Evolutionary conservation across 495 filamentous ascomycete genomes (phyloP).

Genomic region (Saxophila tyrrhenica): DNA sequence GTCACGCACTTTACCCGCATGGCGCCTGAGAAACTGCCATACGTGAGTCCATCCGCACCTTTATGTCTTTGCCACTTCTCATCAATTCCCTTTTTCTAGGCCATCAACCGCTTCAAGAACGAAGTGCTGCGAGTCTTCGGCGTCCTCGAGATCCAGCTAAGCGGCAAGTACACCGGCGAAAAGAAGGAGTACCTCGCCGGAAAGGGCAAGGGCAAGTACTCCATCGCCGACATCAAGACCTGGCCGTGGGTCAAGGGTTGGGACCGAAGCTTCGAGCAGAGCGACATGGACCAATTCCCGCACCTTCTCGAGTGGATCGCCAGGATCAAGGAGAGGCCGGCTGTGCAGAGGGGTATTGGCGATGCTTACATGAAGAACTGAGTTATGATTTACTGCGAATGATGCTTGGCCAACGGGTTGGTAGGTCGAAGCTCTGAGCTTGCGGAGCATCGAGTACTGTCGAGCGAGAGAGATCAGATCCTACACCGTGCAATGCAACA

Average conservation of each 20-base stretch:
- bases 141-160: slow-evolving; percentile 43
- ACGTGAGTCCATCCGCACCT: too few relatives aligned
- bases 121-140: slow-evolving; percentile 42
- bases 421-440: too few relatives aligned
- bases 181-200: slow-evolving; percentile 41
- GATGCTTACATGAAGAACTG: too few relatives aligned
- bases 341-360: slow-evolving; percentile 40
- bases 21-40: slow-evolving; percentile 37
- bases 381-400: too few relatives aligned
- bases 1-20: slow-evolving; percentile 28
- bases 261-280: slow-evolving; percentile 32
- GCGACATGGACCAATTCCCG: slow-evolving; percentile 42
- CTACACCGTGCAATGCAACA: too few relatives aligned
- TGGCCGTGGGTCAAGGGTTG: slow-evolving; percentile 46
- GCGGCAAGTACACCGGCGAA: slow-evolving; percentile 33
- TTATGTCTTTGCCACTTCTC: too few relatives aligned
- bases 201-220: slow-evolving; percentile 44
- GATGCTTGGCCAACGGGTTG: too few relatives aligned
- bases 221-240: slow-evolving; percentile 43
- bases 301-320: slow-evolving; percentile 45
- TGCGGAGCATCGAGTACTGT: too few relatives aligned
- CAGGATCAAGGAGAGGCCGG: slow-evolving; percentile 38
- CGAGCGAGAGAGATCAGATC: too few relatives aligned
- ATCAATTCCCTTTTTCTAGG: too few relatives aligned
- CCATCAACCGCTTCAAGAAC: slow-evolving; percentile 43